These are phyloP conservation scores for Aspergillus baeticus DNA, from an alignment of 495 filamentous ascomycete genomes.

Conservation along the genomic window DNA sequence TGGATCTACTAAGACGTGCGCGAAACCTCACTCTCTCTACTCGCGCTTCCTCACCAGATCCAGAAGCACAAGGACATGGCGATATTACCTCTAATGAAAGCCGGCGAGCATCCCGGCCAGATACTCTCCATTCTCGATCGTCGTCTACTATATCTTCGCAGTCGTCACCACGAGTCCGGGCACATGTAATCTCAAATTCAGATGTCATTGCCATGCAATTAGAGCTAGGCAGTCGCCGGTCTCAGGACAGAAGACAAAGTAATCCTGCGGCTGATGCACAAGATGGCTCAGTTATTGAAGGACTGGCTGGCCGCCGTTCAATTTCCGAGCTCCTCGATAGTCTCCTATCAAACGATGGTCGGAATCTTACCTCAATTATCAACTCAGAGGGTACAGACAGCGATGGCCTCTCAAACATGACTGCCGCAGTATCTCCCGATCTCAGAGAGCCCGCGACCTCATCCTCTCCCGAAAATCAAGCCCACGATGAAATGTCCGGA, in stretches of 20 bases:
- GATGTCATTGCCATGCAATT: conserved; percentile 52
- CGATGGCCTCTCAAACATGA: conserved; percentile 26
- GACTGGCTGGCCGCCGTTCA: conserved; percentile 26
- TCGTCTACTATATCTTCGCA: conserved; percentile 45
- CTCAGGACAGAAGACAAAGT: conserved; percentile 19
- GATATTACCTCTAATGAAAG: conserved; percentile 7
- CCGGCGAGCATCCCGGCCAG: conserved; percentile 36
- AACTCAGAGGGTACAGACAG: conserved; percentile 21
- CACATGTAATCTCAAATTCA: conserved; percentile 45
- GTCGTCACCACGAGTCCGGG: conserved; percentile 45
- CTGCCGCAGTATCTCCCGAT: conserved; percentile 17
- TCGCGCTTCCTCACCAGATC: conserved; percentile 15
- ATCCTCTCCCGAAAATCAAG: conserved; percentile 13
- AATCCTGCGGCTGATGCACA: conserved; percentile 20
- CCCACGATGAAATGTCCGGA: conserved; percentile 3
- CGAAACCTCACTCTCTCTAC: conserved; percentile 20
- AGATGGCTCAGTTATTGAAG: conserved; percentile 14
- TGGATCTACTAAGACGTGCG: conserved; percentile 27
- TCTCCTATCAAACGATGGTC: conserved; percentile 33
- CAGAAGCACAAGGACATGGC: conserved; percentile 15
- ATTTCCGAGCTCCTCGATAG: conserved; percentile 40
- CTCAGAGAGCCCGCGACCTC: conserved; percentile 14
- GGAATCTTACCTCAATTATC: conserved; percentile 16
- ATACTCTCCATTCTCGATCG: conserved; percentile 43
- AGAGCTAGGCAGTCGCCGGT: conserved; percentile 37